phyloP scores from a whole-genome alignment of 2,329 filamentous ascomycete species.

The Rhinocladiella mackenziei region DNA sequence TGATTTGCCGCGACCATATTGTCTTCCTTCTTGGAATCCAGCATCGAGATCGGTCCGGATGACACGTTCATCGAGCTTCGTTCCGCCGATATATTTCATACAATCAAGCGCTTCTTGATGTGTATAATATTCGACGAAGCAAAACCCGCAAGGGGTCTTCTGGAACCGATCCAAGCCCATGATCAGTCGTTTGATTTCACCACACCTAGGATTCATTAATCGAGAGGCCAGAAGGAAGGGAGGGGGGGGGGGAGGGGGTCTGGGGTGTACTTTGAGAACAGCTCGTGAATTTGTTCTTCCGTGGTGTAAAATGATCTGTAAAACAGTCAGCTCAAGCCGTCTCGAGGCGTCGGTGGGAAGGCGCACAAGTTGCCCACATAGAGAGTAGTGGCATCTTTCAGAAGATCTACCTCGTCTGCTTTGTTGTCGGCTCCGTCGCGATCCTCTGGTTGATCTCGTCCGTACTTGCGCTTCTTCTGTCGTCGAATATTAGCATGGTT shows the following conservation, averaged over 20 bases:
- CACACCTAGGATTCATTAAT: slow-evolving; percentile 52
- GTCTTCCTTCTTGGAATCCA: slow-evolving; percentile 90
- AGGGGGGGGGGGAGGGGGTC: neutral
- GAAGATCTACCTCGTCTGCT: slow-evolving; percentile 66
- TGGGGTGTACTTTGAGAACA: slow-evolving; percentile 70
- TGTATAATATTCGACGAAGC: slow-evolving; percentile 98
- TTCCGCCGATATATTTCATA: slow-evolving; percentile 97
- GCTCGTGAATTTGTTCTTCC: slow-evolving; percentile 96
- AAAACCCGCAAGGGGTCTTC: slow-evolving; percentile 98
- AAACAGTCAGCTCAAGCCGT: slow-evolving; percentile 11
- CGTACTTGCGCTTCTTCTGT: slow-evolving; percentile 68
- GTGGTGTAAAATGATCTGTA: slow-evolving; percentile 91
- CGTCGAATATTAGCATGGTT: slow-evolving; percentile 16
- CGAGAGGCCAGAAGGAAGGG: neutral
- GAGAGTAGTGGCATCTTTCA: slow-evolving; percentile 85
- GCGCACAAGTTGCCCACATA: slow-evolving; percentile 93
- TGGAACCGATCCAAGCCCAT: slow-evolving; percentile 97
- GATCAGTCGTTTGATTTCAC: slow-evolving; percentile 94
- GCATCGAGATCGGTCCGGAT: slow-evolving; percentile 94
- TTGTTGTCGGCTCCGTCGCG: slow-evolving; percentile 51
- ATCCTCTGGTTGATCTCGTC: slow-evolving; percentile 53
- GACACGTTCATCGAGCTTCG: slow-evolving; percentile 94
- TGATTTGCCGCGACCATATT: slow-evolving; percentile 93
- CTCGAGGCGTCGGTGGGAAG: slow-evolving; percentile 1
- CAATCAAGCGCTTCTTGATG: slow-evolving; percentile 96